A percentile compares a stretch with the other conserved stretches of the same genome.
phyloP scores from a whole-genome alignment of 2,329 filamentous ascomycete species.

The Xylaria sp. region DNA sequence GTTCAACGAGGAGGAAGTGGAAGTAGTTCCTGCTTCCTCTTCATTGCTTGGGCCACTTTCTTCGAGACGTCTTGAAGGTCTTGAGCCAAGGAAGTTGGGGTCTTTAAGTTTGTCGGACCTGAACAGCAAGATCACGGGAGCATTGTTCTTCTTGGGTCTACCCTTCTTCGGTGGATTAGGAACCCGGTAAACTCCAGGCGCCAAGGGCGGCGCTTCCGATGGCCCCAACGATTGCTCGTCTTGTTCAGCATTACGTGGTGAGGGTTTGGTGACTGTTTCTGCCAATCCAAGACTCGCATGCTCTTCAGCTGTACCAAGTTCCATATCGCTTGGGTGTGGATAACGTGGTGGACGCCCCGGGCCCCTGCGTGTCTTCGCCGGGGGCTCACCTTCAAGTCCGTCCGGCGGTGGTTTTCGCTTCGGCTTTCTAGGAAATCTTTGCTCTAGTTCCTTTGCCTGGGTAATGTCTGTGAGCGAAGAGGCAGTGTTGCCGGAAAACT shows the following conservation, averaged over 20 bases:
- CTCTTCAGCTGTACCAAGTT: not conserved
- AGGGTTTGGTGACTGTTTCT: not conserved
- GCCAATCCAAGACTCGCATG: not conserved
- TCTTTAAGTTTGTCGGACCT: slow-evolving; percentile 27
- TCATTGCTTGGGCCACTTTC: not conserved
- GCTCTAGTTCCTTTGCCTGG: not conserved
- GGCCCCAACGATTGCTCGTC: not conserved
- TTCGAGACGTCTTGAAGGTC: not conserved
- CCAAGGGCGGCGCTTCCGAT: slow-evolving; percentile 5
- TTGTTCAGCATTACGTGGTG: not conserved
- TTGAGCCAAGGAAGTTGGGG: slow-evolving; percentile 17
- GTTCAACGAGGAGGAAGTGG: not conserved
- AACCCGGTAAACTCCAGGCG: slow-evolving; percentile 28
- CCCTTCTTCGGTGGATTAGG: slow-evolving; percentile 24
- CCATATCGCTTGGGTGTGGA: not conserved
- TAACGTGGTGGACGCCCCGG: slow-evolving; percentile 6
- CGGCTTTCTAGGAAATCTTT: slow-evolving; percentile 9
- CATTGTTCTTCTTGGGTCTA: slow-evolving; percentile 24
- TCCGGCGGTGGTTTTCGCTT: slow-evolving; percentile 12
- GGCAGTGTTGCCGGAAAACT: slow-evolving; percentile 12
- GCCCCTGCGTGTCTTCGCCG: slow-evolving; percentile 1
- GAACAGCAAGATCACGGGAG: slow-evolving; percentile 29
- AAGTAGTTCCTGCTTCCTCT: not conserved
- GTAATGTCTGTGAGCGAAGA: slow-evolving; percentile 21
- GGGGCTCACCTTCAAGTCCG: slow-evolving; percentile 7